Evolutionary conservation across 192 early-diverging fungal species (phyloP).

Genomic region (Spinellus fusiger): DNA sequence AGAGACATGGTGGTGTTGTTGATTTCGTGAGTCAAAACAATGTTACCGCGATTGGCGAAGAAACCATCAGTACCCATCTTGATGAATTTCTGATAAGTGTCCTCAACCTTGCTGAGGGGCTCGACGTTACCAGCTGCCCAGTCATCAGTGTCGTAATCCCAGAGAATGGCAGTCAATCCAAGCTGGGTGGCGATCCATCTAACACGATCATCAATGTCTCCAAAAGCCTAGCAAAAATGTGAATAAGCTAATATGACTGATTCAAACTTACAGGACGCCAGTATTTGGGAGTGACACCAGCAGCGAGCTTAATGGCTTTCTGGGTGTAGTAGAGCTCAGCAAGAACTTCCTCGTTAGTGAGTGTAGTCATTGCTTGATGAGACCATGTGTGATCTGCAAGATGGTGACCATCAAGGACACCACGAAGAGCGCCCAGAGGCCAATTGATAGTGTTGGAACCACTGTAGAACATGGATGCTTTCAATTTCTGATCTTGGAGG

Average conservation of each 20-base stretch:
- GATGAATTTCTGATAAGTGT: conserved; percentile 27
- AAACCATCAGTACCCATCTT: conserved; percentile 25
- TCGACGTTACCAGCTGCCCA: conserved; percentile 28
- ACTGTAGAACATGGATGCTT: conserved; percentile 36
- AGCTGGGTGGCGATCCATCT: conserved; percentile 44
- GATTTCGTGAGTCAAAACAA: conserved; percentile 34
- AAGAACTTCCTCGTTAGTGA: conserved; percentile 39
- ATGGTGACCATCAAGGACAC: conserved; percentile 49
- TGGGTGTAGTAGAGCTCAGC: conserved; percentile 56
- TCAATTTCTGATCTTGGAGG: conserved; percentile 37
- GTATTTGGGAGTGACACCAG: conserved; percentile 44
- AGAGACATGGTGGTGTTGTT: conserved; percentile 31
- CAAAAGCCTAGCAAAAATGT: conserved; percentile 21
- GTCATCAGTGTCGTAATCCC: conserved; percentile 52
- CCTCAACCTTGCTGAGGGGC: conserved; percentile 12
- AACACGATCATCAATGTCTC: conserved; percentile 49
- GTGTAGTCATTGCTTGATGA: conserved; percentile 43
- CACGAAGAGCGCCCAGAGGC: conserved; percentile 32
- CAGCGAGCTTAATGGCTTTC: conserved; percentile 41
- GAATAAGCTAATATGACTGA: neutral
- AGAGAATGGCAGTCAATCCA: conserved; percentile 43
- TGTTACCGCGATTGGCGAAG: conserved; percentile 23
- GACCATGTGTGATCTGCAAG: conserved; percentile 62
- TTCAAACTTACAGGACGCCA: conserved; percentile 41
- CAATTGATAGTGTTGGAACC: conserved; percentile 36